Evolutionary conservation across 2,329 filamentous ascomycete genomes (phyloP).

Genomic region (Neonectria coccinea): DNA sequence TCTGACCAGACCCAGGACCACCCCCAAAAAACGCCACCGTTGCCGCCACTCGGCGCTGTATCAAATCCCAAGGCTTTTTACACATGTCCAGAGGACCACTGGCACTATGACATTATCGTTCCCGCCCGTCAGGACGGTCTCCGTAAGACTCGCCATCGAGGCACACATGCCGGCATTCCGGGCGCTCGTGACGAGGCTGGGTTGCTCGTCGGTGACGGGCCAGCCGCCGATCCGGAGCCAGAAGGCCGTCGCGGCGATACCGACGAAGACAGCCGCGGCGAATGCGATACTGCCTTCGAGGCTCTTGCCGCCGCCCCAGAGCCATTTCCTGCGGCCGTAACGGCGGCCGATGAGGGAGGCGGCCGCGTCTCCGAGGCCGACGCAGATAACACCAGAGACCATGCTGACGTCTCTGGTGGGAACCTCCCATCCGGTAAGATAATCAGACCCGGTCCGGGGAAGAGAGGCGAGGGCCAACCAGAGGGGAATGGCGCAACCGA

Average conservation of each 20-base stretch:
- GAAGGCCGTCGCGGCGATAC: constrained; percentile 74
- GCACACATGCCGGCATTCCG: constrained; percentile 81
- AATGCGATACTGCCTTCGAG: constrained; percentile 90
- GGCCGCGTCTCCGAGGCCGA: constrained; percentile 94
- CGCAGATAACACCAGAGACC: constrained; percentile 92
- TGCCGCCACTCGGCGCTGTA: constrained; percentile 14
- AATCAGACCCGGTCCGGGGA: constrained; percentile 64
- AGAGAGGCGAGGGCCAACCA: constrained; percentile 87
- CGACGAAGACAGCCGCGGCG: constrained; percentile 79
- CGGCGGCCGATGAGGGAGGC: constrained; percentile 90
- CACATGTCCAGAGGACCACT: constrained; percentile 90
- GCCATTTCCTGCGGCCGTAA: constrained; percentile 90
- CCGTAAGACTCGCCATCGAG: constrained; percentile 85
- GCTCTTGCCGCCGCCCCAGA: constrained; percentile 96
- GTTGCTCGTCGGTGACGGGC: constrained; percentile 64
- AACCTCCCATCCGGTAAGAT: constrained; percentile 81
- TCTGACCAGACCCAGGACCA: constrained; percentile 11
- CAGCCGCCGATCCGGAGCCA: constrained; percentile 86
- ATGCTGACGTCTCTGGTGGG: constrained; percentile 82
- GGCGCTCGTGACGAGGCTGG: constrained; percentile 50
- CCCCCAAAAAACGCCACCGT: constrained; percentile 29
- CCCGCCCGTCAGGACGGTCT: constrained; percentile 93
- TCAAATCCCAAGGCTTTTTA: constrained; percentile 78
- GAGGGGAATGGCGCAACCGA: constrained; percentile 93
- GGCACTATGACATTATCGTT: constrained; percentile 99